phyloP scores from a whole-genome alignment of 1,284 basidiomycete genomes.

The Mrakiaceae sp. region DNA sequence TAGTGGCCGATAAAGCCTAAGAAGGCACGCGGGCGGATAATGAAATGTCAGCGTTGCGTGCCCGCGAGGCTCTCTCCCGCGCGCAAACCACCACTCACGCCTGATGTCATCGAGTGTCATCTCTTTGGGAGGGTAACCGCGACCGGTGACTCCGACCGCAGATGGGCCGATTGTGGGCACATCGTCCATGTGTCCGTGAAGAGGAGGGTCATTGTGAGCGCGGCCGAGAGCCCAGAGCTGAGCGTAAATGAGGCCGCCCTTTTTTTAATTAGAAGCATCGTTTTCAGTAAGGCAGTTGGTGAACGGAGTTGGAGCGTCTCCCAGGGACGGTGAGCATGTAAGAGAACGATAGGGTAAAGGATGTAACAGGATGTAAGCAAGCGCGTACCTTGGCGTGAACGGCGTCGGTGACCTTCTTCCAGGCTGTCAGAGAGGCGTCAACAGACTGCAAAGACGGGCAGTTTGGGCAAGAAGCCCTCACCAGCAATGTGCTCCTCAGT shows the following conservation, averaged over 20 bases:
- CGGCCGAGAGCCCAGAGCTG: conserved; percentile 47
- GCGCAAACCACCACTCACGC: not conserved
- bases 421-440: conserved; percentile 7
- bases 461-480: no score
- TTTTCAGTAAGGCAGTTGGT: not conserved
- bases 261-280: not conserved
- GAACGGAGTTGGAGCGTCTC: not conserved
- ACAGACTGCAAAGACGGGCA: not conserved
- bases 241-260: conserved; percentile 38
- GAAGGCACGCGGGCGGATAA: not conserved
- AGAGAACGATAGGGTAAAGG: not conserved
- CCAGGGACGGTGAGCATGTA: not conserved
- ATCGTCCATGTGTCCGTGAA: not conserved
- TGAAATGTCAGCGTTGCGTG: not conserved
- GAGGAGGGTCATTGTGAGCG: conserved; percentile 25
- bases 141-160: not conserved
- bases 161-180: not conserved
- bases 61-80: not conserved
- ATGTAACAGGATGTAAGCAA: not conserved
- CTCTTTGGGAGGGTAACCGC: conserved; percentile 12
- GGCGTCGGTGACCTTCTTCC: conserved; percentile 35
- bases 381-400: conserved; percentile 37
- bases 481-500: not conserved
- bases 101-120: conserved; percentile 29
- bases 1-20: conserved; percentile 39